Base-by-base conservation (phyloP, 768 basidiomycete species). In the Roridomyces roridus region DNA sequence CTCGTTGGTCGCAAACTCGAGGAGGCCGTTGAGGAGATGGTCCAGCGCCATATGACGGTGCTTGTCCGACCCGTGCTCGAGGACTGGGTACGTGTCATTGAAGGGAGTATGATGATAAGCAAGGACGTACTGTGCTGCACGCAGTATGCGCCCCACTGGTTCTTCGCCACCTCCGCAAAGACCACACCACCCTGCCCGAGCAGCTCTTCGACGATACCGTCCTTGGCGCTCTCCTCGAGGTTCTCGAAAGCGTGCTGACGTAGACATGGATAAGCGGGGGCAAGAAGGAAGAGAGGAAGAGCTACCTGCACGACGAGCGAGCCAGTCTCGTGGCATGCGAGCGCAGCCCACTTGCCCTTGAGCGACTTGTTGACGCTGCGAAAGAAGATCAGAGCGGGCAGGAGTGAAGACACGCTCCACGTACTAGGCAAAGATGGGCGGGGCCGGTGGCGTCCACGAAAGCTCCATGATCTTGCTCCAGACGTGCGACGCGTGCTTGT, bases 381-480 rank as follows among this genome's bases (percentile, higher is more conserved):
- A 6, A 52, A 17, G 26, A 49, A 47, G 56, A 14, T 21, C 17
- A 25, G 28, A 36, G 18, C 46, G 17, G 59, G 41, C 44, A 51
- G 52, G 9, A 59, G 42, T 34, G 11, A 34, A 11, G 31, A 34
- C 11, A 15, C 7, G 31, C 31, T 8, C 7, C 31, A 77, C 88
- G 65, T 70, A 92, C 92, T 86, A 92, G 3, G 88, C 84, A 67
- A 94, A 94, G 67, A 94, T 94, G 3, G 92, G 92, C 23, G 92
- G 92, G 0, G 91, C 91, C 35, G 91, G 92, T 20, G 89, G 80
- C 2, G 89, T 89, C 92, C 92, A 94, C 5, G 86, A 88, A 29
- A 94, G 73, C 69, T 94, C 92, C 92, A 94, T 94, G 65, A 94
- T 92, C 88, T 94, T 94, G 74, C 91, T 92, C 92, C 92, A 94